Base-by-base conservation (phyloP, 495 filamentous ascomycete species). In the Ramalina intermedia region DNA sequence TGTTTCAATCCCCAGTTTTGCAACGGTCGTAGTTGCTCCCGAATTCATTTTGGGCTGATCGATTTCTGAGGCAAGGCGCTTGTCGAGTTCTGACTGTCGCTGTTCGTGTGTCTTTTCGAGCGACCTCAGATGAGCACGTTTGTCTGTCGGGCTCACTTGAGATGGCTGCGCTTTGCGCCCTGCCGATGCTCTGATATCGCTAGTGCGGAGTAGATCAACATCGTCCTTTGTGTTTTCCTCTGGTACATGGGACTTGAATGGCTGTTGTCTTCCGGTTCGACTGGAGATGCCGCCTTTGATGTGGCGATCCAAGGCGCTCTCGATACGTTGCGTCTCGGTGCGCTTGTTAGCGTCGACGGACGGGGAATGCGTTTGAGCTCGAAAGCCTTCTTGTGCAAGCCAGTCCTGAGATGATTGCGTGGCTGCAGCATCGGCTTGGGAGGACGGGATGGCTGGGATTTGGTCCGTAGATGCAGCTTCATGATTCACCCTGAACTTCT, bases 151-250 rank as follows among this genome's bases (percentile, higher is more conserved):
- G 21, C 54, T 45, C 18, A 67, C 57, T 38, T 58, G 60, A 9
- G 55, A 49, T 20, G 54, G 21, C n/a, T 47, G 52, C 23, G 55
- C 63, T 0, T 51, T 33, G 27, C 60, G 48, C 18, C 63, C 56
- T 40, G 69, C 69, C 16, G 62, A 61, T 39, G 70, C 62, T 37
- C 71, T 66, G 39, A 77, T 69, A 49, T 76, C 74, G 48, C 62
- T 73, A 3, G 73, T 64, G 41, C 66, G 54, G 41, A 76, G 54
- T 12, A 65, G 45, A 37, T 68, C 66, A 36, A 75, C 43, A 42
- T 74, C 65, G 6, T 72, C 69, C 13, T 45, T 56, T 18, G 53
- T 57, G 1, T 53, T 56, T 23, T 60, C 58, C 33, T 46, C 36
- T 29, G 51, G 17, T 33, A 55, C 33, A 37, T 58, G 47, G 2